Base-by-base conservation (phyloP, 495 filamentous ascomycete species). In the Lasiosphaeris hirsuta region DNA sequence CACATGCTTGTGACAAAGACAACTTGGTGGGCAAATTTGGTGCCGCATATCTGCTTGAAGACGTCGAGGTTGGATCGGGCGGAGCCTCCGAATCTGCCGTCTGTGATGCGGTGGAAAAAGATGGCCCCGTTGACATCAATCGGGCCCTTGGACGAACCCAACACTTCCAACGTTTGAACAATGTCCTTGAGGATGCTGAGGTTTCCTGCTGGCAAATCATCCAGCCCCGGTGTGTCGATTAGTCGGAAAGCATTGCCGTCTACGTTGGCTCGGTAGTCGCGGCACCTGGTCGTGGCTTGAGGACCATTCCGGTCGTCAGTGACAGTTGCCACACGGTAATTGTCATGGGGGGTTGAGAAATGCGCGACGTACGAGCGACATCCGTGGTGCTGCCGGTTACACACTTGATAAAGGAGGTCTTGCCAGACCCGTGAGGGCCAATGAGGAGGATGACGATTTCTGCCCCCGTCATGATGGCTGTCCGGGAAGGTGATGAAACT, bases 371-470 rank as follows among this genome's bases (percentile, higher is more conserved):
- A 40, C 34, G 36, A 17, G 49, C 15, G 49, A 9, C 7, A 51
- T 51, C 35, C 11, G 6, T 36, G 18, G 7, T n/a, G 15, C 15
- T 17, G 19, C 49, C 34, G 11, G 17, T 34, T 1, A 36, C 49
- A 39, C 10, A 40, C 36, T 19, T 51, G n/a, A 23, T 14, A 14
- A 51, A 51, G n/a, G 49, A 51, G 34, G 49, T 51, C n/a, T 51
- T 51, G 10, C 49, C 49, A 23, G 49, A 51, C 14, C 49, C 49
- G 4, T 6, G 17, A 10, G 35, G 15, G 15, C 49, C 49, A 40
- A 51, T 51, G 49, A 51, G 49, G 35, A 51, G 49, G 49, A 51
- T 51, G 35, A 51, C 30, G 30, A 40, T 40, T 9, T 51, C 49
- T 34, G 7, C 11, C 15, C 42, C 34, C 35, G 49, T 1, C 49